Evolutionary conservation across 208 protist genomes (phyloP).

Genomic region (Balamuthia mandrillaris): DNA sequence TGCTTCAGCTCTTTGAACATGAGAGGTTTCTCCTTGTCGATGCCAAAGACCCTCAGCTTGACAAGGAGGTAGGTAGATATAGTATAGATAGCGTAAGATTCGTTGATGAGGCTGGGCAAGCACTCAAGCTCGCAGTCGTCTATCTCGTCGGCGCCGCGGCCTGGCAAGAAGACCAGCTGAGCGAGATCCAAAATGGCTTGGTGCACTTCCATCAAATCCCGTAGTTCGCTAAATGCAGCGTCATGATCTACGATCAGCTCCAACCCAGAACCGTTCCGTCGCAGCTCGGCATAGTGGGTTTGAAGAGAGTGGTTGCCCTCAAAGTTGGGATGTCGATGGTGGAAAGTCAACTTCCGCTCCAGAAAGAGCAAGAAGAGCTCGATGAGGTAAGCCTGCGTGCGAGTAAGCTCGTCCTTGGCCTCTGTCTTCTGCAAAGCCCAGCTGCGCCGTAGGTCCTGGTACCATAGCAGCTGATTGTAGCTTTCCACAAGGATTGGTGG

Average conservation of each 20-base stretch:
- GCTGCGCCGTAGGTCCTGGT: neutral
- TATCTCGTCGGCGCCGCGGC: neutral
- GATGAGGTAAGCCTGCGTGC: neutral
- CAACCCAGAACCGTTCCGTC: neutral
- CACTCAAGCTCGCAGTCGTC: neutral
- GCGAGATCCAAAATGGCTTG: constrained; percentile 16
- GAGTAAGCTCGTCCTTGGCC: neutral
- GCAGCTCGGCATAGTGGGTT: constrained; percentile 21
- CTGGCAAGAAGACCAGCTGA: constrained; percentile 15
- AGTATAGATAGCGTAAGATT: constrained; percentile 10
- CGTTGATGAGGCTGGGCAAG: neutral
- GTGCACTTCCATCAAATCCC: constrained; percentile 3
- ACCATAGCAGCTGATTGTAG: constrained; percentile 27
- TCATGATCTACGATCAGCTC: neutral
- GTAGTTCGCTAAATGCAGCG: no score
- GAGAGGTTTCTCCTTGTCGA: no score
- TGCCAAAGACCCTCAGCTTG: no score
- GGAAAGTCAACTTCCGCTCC: constrained; percentile 29
- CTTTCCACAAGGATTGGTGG: neutral
- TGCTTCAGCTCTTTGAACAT: no score
- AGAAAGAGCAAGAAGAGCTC: constrained; percentile 5
- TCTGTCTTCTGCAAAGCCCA: neutral
- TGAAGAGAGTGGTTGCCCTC: constrained; percentile 35
- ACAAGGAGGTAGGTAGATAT: constrained; percentile 34
- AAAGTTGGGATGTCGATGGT: neutral